Evolutionary conservation across 441 rosid species (phyloP).

Genomic region (Rhodomyrtus psidioides): DNA sequence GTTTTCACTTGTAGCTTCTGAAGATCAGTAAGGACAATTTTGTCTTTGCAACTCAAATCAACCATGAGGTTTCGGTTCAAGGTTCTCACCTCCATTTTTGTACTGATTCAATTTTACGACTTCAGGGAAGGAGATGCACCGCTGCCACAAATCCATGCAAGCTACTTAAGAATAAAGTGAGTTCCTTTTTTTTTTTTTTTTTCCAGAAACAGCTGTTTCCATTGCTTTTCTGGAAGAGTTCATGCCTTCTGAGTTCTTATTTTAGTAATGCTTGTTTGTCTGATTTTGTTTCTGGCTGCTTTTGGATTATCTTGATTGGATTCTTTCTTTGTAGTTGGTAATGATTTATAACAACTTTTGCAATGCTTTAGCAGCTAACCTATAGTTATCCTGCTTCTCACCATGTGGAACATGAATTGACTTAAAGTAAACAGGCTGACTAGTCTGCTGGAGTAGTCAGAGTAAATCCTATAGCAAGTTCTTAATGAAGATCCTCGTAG

Average conservation of each 20-base stretch:
- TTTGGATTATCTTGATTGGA: background rate
- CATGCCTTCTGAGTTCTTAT: background rate
- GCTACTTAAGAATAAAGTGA: slow-evolving; percentile 54
- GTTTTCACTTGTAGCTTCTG: slow-evolving; percentile 62
- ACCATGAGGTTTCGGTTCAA: background rate
- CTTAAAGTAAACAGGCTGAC: background rate
- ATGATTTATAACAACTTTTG: background rate
- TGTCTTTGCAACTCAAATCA: slow-evolving; percentile 7
- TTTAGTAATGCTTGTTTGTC: background rate
- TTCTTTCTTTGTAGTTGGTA: background rate
- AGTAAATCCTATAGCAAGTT: background rate
- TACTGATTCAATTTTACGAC: slow-evolving; percentile 8
- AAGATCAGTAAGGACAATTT: slow-evolving; percentile 47
- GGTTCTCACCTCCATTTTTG: background rate
- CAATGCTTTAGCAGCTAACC: background rate
- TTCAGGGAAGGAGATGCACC: slow-evolving; percentile 54
- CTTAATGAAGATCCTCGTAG: background rate
- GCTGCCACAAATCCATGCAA: slow-evolving; percentile 52
- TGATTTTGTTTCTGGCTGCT: background rate
- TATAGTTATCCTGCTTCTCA: background rate
- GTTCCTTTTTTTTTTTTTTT: slow-evolving; percentile 1
- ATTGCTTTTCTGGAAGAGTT: background rate
- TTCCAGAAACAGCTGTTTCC: background rate
- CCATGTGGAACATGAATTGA: background rate
- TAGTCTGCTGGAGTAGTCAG: background rate